phyloP scores from a whole-genome alignment of 768 basidiomycete genomes.

The Suillus bovinus region DNA sequence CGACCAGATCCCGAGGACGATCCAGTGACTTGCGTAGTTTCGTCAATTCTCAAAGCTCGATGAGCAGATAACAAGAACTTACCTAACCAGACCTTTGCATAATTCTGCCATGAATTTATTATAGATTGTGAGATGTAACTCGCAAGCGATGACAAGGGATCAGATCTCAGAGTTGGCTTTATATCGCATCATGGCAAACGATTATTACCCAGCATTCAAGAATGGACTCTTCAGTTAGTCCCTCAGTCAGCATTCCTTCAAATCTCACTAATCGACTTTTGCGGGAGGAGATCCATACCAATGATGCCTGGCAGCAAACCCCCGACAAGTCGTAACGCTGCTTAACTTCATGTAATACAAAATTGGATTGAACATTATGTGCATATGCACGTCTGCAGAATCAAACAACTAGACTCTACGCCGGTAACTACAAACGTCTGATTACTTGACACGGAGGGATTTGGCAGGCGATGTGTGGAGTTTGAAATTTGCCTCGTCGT shows the following conservation, averaged over 20 bases:
- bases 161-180: background rate
- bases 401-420: no score
- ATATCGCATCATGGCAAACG: background rate
- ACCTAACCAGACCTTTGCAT: slow-evolving; percentile 22
- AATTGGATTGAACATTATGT: background rate
- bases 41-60: background rate
- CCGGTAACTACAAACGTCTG: no score
- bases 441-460: no score
- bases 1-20: slow-evolving; percentile 38
- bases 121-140: background rate
- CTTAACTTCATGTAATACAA: background rate
- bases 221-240: background rate
- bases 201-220: no score
- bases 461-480: no score
- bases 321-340: background rate
- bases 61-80: background rate
- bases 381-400: background rate
- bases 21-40: slow-evolving; percentile 33
- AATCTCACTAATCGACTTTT: background rate
- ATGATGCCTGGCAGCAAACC: no score
- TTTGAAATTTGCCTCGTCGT: no score
- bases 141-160: background rate
- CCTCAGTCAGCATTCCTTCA: background rate
- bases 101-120: slow-evolving; percentile 13
- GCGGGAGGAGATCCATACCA: no score